Evolutionary conservation across 2,329 filamentous ascomycete genomes (phyloP).

Genomic region (Fusarium dlaminii): DNA sequence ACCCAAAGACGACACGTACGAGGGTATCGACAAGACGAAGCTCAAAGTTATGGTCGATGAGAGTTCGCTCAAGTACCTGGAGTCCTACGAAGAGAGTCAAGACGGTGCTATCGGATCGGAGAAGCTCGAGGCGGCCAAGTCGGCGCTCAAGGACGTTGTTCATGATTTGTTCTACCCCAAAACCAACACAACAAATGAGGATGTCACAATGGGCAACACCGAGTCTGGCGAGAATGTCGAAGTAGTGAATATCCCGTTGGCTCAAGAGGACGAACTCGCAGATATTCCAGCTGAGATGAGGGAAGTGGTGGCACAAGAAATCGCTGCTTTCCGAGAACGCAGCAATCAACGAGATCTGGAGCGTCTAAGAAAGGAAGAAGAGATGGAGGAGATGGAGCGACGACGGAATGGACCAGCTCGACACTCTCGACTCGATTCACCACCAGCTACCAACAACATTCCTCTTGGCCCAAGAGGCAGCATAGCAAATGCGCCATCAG

Average conservation of each 20-base stretch:
- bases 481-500: conserved; percentile 78
- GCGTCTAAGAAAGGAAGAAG: conserved; percentile 86
- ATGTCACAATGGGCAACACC: conserved; percentile 75
- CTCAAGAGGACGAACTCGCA: conserved; percentile 89
- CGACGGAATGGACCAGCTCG: conserved; percentile 72
- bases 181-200: conserved; percentile 60
- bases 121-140: conserved; percentile 74
- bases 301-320: conserved; percentile 92
- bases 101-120: conserved; percentile 72
- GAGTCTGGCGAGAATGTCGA: conserved; percentile 74
- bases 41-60: conserved; percentile 83
- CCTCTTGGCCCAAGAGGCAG: conserved; percentile 55
- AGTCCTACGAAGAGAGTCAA: conserved; percentile 76
- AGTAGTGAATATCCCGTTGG: conserved; percentile 88
- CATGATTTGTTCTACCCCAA: conserved; percentile 77
- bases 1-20: conserved; percentile 57
- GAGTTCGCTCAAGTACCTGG: conserved; percentile 83
- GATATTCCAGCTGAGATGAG: conserved; percentile 97
- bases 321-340: conserved; percentile 90
- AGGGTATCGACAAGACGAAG: conserved; percentile 73
- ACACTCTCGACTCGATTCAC: conserved; percentile 75
- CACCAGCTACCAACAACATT: conserved; percentile 68
- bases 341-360: conserved; percentile 91
- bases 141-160: conserved; percentile 73
- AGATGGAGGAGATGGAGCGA: conserved; percentile 87